Base-by-base conservation (phyloP, 257 asterid genomes). In the Solanum corneliomulleri region DNA sequence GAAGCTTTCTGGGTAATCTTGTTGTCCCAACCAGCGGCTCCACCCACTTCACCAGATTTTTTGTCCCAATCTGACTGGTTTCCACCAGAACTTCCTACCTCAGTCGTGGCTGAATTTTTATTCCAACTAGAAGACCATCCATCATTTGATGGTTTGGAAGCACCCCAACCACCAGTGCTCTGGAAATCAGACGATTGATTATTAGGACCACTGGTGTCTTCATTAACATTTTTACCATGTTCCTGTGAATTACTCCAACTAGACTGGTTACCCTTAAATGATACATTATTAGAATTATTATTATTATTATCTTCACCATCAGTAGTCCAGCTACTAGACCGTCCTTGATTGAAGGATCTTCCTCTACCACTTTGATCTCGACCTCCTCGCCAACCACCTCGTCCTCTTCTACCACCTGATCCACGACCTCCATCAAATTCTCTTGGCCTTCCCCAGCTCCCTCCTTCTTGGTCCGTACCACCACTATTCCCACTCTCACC, bases 311-410 rank as follows among this genome's bases (percentile, higher is more conserved):
- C 87, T 71, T 89, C 90, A 84, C 71, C 83, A 58, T 87, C 92
- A 56, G 87, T 86, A 25, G 62, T 89, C 94, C 95, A 86, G 88
- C 90, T 82, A 88, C 72, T 60, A 75, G 92, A 85, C 89, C 87
- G 90, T 49, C 86, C 92, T 89, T 86, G 93, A 89, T 86, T 91
- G 86, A 89, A 94, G 81, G 95, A 92, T 87, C 95, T 85, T 83
- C 93, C 97, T 77, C 92, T 83, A 75, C 95, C 93, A 92, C 81
- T 87, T 85, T 89, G 87, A 90, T 88, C 93, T 88, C 91, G 86
- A 27, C 87, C 84, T 68, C 94, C 96, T 72, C 91, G 88, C 33
- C 94, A 92, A 87, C 91, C 83, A 75, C 93, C 92, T 87, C 95
- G 85, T 82, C 94, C 93, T 56, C 92, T 84, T 77, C 94, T 88